Conservation (phyloP, 176 grass and related monocot genomes). For the Oryza meridionalis region DNA sequence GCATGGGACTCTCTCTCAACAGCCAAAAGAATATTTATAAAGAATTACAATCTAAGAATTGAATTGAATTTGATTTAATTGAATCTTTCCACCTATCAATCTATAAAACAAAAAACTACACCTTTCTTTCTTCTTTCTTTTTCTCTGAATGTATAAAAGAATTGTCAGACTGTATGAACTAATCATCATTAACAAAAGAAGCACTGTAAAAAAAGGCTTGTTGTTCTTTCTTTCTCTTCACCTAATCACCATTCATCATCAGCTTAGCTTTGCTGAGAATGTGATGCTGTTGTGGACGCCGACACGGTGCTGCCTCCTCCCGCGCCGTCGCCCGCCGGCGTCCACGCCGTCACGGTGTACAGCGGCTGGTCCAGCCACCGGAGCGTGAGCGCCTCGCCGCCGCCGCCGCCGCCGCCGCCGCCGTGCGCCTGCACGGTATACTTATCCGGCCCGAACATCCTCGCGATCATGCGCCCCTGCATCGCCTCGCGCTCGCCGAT, state of each 20-base stretch:
- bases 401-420: conserved; percentile 45
- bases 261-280: conserved; percentile 50
- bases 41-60: conserved; percentile 47
- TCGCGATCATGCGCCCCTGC: conserved; percentile 78
- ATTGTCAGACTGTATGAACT: conserved; percentile 47
- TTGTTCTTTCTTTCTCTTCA: conserved; percentile 23
- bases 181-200: conserved; percentile 44
- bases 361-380: conserved; percentile 68
- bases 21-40: conserved; percentile 55
- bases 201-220: conserved; percentile 21
- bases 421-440: conserved; percentile 67
- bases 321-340: conserved; percentile 48
- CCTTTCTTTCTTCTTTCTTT: conserved; percentile 32
- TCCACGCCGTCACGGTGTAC: conserved; percentile 92
- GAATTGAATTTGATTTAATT: conserved; percentile 16
- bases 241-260: conserved; percentile 20
- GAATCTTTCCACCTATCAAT: conserved; percentile 45
- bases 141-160: conserved; percentile 54
- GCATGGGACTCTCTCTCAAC: conserved; percentile 36
- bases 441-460: conserved; percentile 70
- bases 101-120: conserved; percentile 44
- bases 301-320: conserved; percentile 60
- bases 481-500: conserved; percentile 82
- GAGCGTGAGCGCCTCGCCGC: conserved; percentile 79
- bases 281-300: conserved; percentile 52